These are phyloP conservation scores for Pittosporum tobira DNA, from an alignment of 129 eudicot species.

Conservation along the genomic window DNA sequence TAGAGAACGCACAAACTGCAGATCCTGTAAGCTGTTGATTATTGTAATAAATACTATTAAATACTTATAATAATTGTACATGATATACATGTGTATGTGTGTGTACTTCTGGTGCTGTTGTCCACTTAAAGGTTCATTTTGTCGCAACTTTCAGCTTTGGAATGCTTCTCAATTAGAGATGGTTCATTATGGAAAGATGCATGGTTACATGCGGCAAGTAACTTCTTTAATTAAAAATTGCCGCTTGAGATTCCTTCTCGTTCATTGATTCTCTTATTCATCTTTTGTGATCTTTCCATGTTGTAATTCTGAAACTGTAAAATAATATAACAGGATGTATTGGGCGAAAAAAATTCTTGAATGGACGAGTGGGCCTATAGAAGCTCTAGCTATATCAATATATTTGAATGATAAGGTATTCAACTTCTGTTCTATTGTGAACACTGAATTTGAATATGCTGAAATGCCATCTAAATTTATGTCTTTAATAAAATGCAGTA, in stretches of 20 bases:
- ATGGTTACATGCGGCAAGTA: conserved; percentile 97
- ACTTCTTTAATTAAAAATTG: too few relatives aligned
- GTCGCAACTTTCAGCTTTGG: conserved; percentile 64
- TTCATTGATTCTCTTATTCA: too few relatives aligned
- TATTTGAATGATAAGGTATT: conserved; percentile 84
- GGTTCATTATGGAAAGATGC: conserved; percentile 97
- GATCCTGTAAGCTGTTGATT: conserved; percentile 60
- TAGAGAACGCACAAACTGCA: conserved; percentile 95
- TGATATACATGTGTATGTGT: background rate
- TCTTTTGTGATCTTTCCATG: background rate
- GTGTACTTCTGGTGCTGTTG: background rate
- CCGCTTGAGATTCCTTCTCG: too few relatives aligned
- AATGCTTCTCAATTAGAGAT: conserved; percentile 94
- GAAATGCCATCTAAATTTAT: conserved; percentile 7
- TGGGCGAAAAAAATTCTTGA: conserved; percentile 99
- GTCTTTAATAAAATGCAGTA: conserved; percentile 41
- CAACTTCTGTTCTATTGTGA: background rate
- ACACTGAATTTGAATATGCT: too few relatives aligned
- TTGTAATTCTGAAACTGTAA: background rate
- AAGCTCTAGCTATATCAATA: conserved; percentile 73
- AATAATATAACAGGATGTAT: conserved; percentile 63
- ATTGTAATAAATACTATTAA: background rate
- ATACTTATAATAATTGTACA: background rate
- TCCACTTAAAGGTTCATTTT: background rate
- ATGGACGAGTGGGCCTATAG: conserved; percentile 91